Evolutionary conservation across 495 filamentous ascomycete genomes (phyloP).

Genomic region (Aspergillus bridgeri): DNA sequence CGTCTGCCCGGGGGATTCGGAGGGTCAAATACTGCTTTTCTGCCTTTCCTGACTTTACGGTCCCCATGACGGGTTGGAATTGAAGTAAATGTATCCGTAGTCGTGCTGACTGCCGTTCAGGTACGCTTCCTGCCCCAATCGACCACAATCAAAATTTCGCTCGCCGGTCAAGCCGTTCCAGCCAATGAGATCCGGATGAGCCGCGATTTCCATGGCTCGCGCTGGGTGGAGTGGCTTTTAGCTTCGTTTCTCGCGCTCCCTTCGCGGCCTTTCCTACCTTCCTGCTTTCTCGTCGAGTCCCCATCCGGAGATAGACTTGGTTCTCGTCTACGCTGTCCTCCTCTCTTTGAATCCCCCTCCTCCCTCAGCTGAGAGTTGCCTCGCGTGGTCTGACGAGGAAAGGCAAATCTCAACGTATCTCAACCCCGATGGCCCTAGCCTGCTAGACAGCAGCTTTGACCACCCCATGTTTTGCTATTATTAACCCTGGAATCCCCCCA

Average conservation of each 20-base stretch:
- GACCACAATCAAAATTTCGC: slow-evolving; percentile 8
- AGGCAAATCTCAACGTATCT: too few relatives aligned
- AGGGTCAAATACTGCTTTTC: too few relatives aligned
- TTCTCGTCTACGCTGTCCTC: too few relatives aligned
- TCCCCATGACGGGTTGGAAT: neutral
- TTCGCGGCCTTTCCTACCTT: neutral
- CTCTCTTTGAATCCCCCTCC: too few relatives aligned
- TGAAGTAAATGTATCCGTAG: too few relatives aligned
- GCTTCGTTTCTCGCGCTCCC: neutral
- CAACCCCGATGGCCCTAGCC: neutral
- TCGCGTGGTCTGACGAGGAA: too few relatives aligned
- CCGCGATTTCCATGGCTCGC: slow-evolving; percentile 23
- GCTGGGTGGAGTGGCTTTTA: slow-evolving; percentile 13
- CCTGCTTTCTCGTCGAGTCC: too few relatives aligned
- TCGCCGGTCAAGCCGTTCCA: slow-evolving; percentile 3
- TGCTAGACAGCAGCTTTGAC: neutral
- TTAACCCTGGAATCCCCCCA: neutral
- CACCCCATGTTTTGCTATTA: neutral
- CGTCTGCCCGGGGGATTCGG: too few relatives aligned
- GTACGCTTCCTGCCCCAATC: neutral
- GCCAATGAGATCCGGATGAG: slow-evolving; percentile 18
- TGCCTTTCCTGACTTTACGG: slow-evolving; percentile 6
- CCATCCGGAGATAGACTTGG: too few relatives aligned
- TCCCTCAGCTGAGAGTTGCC: too few relatives aligned
- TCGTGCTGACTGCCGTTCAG: neutral